Evolutionary conservation across 495 filamentous ascomycete genomes (phyloP).

Genomic region (Copromyces sp.): DNA sequence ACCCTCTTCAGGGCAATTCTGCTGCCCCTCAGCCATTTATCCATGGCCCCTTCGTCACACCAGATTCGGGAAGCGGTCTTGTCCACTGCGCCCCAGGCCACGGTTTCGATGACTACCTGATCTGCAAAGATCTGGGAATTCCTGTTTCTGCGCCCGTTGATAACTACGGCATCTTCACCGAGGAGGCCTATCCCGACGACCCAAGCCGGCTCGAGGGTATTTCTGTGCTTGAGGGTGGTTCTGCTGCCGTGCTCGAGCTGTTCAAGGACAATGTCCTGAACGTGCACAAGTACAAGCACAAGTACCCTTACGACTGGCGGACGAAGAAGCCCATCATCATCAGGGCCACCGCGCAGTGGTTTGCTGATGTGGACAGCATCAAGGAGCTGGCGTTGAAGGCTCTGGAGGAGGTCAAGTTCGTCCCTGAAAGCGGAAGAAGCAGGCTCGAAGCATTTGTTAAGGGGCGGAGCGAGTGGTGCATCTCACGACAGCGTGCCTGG

Average conservation of each 20-base stretch:
- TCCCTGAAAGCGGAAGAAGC: conserved; percentile 59
- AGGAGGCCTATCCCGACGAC: conserved; percentile 56
- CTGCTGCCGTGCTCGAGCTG: conserved; percentile 54
- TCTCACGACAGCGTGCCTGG: conserved; percentile 95
- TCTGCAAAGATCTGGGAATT: conserved; percentile 58
- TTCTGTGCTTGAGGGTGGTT: conserved; percentile 47
- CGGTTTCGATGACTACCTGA: conserved; percentile 91
- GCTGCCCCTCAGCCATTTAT: conserved; percentile 56
- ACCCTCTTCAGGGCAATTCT: conserved; percentile 46
- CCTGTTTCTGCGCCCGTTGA: conserved; percentile 70
- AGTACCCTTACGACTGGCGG: conserved; percentile 96
- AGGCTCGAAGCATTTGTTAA: conserved; percentile 75
- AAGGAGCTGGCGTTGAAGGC: conserved; percentile 58
- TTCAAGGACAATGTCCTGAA: conserved; percentile 51
- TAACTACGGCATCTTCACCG: conserved; percentile 67
- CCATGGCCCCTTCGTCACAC: conserved; percentile 75
- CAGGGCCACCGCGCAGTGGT: conserved; percentile 93
- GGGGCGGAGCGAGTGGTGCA: conserved; percentile 92
- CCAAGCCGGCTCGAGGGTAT: conserved; percentile 45
- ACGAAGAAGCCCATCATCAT: conserved; percentile 88
- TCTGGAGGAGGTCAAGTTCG: conserved; percentile 61
- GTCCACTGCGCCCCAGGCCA: conserved; percentile 93
- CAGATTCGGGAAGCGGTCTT: conserved; percentile 77
- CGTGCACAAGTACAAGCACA: conserved; percentile 65
- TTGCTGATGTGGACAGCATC: conserved; percentile 79